Base-by-base conservation (phyloP, 768 basidiomycete genomes). In the Kwoniella sp. region DNA sequence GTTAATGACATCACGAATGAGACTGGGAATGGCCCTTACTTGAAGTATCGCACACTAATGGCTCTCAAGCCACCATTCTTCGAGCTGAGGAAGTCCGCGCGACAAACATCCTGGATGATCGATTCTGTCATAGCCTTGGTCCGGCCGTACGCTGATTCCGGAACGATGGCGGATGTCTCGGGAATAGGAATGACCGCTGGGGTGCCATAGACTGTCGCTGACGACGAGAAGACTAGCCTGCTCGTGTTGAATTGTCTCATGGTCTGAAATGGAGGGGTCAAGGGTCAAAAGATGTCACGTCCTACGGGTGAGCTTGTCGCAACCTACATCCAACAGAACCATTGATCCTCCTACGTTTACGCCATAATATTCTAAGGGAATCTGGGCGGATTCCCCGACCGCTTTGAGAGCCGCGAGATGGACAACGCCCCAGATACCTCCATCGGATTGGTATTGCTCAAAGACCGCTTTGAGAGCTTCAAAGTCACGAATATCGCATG, bases 381-480 rank as follows among this genome's bases (percentile, higher is more conserved):
- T 88, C 82, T 95, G 90, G 17, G 88, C 88, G 9, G 91, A 94
- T 81, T 99, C 96, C 46, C 95, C 95, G 50, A 99, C 95, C n/a
- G 94, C 92, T 83, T 99, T 99, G 83, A 90, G 88, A 4, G 95
- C 96, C n/a, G 95, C 96, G 60, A 99, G 86, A 80, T 98, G 96
- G 57, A 99, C 83, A 25, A 96, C 91, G 54, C 93, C 96, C 91
- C 92, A 96, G 67, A 99, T 90, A 2, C 90, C 91, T 21, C 90
- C 90, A 73, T 90, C 88, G 59, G 86, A 87, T 59, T 72, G 66
- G 79, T 95, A 94, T 65, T 85, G 84, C 62, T 88, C 86, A 67
- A 98, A 97, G 13, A 98, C 86, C 15, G 83, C 81, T 60, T 87
- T 85, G 64, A 98, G 84, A 72, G 91, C 84, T 1, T 85, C 86